Base-by-base conservation (phyloP, 2,329 filamentous ascomycete species). In the Colletotrichum sp. region DNA sequence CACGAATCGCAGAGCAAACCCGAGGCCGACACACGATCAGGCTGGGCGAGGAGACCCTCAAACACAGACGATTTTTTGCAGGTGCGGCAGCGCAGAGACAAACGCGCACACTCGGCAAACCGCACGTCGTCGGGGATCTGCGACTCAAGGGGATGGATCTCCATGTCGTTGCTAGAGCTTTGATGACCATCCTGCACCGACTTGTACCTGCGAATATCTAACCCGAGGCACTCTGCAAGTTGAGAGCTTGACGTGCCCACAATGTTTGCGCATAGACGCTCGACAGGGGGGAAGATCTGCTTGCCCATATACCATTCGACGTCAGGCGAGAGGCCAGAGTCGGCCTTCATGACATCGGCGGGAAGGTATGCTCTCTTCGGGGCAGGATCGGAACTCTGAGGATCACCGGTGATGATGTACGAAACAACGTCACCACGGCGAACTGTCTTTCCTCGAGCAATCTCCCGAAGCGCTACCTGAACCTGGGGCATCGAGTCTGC, bases 241-340 rank as follows among this genome's bases (percentile, higher is more conserved):
- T 96, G 93, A 3, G 95, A 92, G 9, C 96, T 94, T 78, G 98
- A 98, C 3, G 97, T 99, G 75, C 97, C 97, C 16, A 92, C 92
- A 81, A 99, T 98, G 76, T 98, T 98, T 77, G 96, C 97, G 83
- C 97, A 99, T 26, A 99, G 93, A 90, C 97, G 95, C 87, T 99
- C 97, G 30, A 99, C 97, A 0, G 97, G 97, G 13, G 97, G 97
- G 86, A 99, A 95, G 75, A 99, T 98, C 85, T 99, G 97, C 88
- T 99, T 99, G 88, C 95, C 94, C 52, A 99, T 92, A 84, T 99
- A 99, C 91, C 96, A 99, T 83, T 99, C 97, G n/a, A 98, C 91
- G 82, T 99, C 97, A 3, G 96, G 95, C 74, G 93, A 90, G 8
- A 99, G 90, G 2, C 89, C 93, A 2, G 93, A 93, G 79, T 95